A percentile compares a stretch with the other conserved stretches of the same genome.
phyloP scores from a whole-genome alignment of 768 basidiomycete species.

The Calocybe cyanea region DNA sequence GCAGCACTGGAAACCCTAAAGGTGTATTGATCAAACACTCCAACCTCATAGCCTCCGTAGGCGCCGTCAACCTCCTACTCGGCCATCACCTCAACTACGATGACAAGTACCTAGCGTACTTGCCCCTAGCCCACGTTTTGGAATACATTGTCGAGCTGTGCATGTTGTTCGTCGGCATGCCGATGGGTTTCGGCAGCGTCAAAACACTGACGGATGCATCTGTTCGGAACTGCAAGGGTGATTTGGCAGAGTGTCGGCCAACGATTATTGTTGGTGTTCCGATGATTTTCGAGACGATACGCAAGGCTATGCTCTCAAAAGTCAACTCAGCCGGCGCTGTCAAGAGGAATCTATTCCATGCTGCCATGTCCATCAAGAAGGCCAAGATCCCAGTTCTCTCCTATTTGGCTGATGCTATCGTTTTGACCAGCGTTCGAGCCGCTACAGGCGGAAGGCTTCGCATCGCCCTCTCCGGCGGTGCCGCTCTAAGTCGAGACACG shows the following conservation, averaged over 20 bases:
- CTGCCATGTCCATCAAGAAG: conserved; percentile 74
- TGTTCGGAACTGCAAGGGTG: conserved; percentile 84
- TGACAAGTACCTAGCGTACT: conserved; percentile 83
- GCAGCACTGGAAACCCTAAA: conserved; percentile 91
- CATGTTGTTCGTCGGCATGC: conserved; percentile 73
- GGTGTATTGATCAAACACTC: conserved; percentile 87
- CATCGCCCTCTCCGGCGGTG: conserved; percentile 80
- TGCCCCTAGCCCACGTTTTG: conserved; percentile 92
- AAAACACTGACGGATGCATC: conserved; percentile 95
- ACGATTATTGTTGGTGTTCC: conserved; percentile 95
- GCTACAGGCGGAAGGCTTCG: conserved; percentile 89
- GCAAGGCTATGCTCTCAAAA: conserved; percentile 88
- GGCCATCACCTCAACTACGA: conserved; percentile 55
- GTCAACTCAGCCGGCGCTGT: conserved; percentile 64
- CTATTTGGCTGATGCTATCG: conserved; percentile 66
- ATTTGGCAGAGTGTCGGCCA: conserved; percentile 79
- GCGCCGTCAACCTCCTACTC: conserved; percentile 72
- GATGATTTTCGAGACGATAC: conserved; percentile 94
- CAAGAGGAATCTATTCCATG: conserved; percentile 76
- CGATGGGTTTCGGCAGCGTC: conserved; percentile 84
- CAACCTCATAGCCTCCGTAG: conserved; percentile 84
- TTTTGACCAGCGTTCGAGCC: conserved; percentile 71
- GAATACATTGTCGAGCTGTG: conserved; percentile 91
- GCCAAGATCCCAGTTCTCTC: conserved; percentile 61
- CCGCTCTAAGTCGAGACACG: conserved; percentile 79